Base-by-base conservation (phyloP, 1,284 basidiomycete genomes). In the Phlebopus sp. region DNA sequence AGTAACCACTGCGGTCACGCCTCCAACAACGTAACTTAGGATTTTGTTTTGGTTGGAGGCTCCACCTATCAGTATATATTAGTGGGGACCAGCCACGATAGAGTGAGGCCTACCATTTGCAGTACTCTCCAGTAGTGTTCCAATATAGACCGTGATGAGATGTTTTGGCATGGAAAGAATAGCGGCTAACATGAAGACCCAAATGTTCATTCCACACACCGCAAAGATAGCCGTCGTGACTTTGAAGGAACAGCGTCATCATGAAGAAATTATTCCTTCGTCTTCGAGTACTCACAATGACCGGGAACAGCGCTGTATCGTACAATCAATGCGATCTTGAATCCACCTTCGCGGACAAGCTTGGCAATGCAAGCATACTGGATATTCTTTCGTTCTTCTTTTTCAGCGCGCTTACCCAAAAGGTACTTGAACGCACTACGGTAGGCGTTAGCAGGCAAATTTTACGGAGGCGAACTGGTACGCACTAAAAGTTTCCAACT, bases 1-100 rank as follows among this genome's bases (percentile, higher is more conserved):
- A 0, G 93, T 96, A 53, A 96, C 78, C 19, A 91, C 35, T 42
- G 81, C 64, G 0, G 87, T 89, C 30, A 84, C 46, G 3, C 59
- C 79, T 27, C 90, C 68, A 2, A 90, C 84, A 15, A 72, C 63
- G 50, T 84, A 77, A 49, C 81, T 84, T 55, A 89, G 79, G 51
- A 85, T 77, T 50, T 70, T 79, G 56, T 78, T 78, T 50, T 73
- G 72, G 4, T 56, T 71, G 50, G 71, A 67, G 44, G 69, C 56
- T 1, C 71, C 56, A 21, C 81, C 81, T 73, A 45, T 17, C 8
- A 25, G 31, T 65, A 14, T 54, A 32, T 37, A 44, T 37, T 47
- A 46, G n/a, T 37, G 17, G n/a, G n/a, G 36, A 18, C 9, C 31
- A 37, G 1, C 8, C 6, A 14, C 9, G 8, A 13, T 47, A 23